Conservation (phyloP, 208 protist species). For the Borovskyia barvae region DNA sequence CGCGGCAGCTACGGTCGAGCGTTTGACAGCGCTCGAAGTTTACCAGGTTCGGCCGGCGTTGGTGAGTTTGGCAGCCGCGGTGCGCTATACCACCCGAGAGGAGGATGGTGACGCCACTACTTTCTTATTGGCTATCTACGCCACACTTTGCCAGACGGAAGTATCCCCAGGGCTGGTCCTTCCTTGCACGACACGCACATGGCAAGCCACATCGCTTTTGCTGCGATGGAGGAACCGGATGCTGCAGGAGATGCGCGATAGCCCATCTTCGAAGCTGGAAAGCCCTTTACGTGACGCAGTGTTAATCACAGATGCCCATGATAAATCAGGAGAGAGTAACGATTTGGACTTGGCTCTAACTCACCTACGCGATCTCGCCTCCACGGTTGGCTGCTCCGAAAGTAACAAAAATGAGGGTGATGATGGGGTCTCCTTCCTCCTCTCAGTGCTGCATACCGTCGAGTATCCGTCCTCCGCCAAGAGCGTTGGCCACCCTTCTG, state of each 20-base stretch:
- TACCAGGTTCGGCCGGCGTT: slow-evolving; percentile 7
- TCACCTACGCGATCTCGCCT: too few relatives aligned
- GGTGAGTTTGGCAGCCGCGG: slow-evolving; percentile 1
- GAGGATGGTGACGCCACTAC: neutral
- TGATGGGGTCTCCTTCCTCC: neutral
- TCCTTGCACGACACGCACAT: slow-evolving; percentile 1
- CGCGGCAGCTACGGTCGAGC: too few relatives aligned
- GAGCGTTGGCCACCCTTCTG: neutral
- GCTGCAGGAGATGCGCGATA: too few relatives aligned
- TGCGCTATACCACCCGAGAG: slow-evolving; percentile 4
- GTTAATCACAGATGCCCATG: neutral
- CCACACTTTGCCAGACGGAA: slow-evolving; percentile 12
- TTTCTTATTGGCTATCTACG: slow-evolving; percentile 16
- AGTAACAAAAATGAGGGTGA: too few relatives aligned
- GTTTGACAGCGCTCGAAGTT: neutral
- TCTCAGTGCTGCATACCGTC: neutral
- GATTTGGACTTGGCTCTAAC: neutral
- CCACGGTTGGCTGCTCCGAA: too few relatives aligned
- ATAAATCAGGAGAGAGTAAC: neutral
- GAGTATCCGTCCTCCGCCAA: neutral
- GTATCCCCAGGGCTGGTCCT: neutral
- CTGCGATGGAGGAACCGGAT: too few relatives aligned
- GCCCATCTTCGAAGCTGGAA: too few relatives aligned
- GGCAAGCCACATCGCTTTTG: too few relatives aligned
- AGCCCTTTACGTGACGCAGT: too few relatives aligned